Percentiles rank a stretch among this genome's conserved stretches.
Evolutionary conservation across 2,329 filamentous ascomycete species (phyloP).

Genomic region (Penicillium sp.): DNA sequence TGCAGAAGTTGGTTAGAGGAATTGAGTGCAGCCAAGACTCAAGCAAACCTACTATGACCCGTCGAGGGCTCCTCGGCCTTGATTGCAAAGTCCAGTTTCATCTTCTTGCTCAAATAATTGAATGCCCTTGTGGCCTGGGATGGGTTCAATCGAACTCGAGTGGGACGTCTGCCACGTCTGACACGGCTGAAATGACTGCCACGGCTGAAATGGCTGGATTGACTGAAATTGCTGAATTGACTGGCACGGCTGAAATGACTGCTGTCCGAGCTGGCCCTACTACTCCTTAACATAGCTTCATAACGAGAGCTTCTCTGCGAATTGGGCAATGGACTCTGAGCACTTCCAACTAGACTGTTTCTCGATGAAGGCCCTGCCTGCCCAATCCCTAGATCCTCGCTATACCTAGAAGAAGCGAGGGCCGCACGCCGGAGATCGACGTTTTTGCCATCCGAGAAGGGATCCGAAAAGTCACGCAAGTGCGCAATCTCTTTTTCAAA

Average conservation of each 20-base stretch:
- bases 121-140: slow-evolving; percentile 25
- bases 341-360: neutral
- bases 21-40: neutral
- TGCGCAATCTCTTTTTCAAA: slow-evolving; percentile 1
- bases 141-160: slow-evolving; percentile 24
- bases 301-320: slow-evolving; percentile 11
- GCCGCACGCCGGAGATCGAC: slow-evolving; percentile 1
- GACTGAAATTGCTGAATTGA: slow-evolving; percentile 15
- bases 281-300: neutral
- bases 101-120: slow-evolving; percentile 26
- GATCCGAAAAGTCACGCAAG: slow-evolving; percentile 11
- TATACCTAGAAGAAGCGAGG: slow-evolving; percentile 2
- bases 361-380: neutral
- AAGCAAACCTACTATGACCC: slow-evolving; percentile 7
- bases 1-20: slow-evolving; percentile 3
- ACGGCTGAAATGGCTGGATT: slow-evolving; percentile 16
- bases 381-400: slow-evolving; percentile 3
- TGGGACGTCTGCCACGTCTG: slow-evolving; percentile 18
- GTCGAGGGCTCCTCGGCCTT: slow-evolving; percentile 5
- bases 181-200: slow-evolving; percentile 7
- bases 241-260: slow-evolving; percentile 8
- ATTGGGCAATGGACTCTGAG: slow-evolving; percentile 1
- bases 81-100: slow-evolving; percentile 20
- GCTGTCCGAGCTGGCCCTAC: slow-evolving; percentile 4
- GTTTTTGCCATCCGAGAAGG: slow-evolving; percentile 19